Base-by-base conservation (phyloP, 179 eudicot genomes). In the Monotropa hypopitys region DNA sequence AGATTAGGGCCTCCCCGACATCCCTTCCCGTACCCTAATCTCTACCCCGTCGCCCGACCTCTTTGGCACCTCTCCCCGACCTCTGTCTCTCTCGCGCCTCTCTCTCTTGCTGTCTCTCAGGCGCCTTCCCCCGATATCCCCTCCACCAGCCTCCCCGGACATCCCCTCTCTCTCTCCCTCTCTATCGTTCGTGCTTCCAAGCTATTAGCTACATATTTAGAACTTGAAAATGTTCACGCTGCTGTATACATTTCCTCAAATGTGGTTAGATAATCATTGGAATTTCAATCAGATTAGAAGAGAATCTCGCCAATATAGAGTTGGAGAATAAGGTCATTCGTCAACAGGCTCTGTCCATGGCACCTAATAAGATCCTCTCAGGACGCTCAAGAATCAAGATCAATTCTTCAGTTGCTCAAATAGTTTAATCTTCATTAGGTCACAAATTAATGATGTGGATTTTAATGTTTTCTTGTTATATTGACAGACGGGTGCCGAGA, bases 251-350 rank as follows among this genome's bases (percentile, higher is more conserved):
- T 65, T 2, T 38, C 3, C 5, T 30, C 32, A 9, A 38, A 54
- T 50, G 40, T 69, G 40, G 35, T 69, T 56, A 68, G 72, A 32
- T 79, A 5, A 49, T 16, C 7, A 49, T 67, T 68, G 51, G 18
- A 26, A 61, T 76, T 61, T 43, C 30, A 26, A 59, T 75, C 80
- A 50, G 43, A n/a, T 49, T 91, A 77, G 98, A 93, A 81, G 98
- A 93, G 78, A 90, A 92, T 85, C 86, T 89, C 62, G 82, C 80
- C 76, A 91, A 88, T 80, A 68, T 91, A 69, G 97, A 93, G 72
- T 89, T 94, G 38, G 94, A 93, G 85, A 93, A 93, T 81, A 90
- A 93, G 81, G 89, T 89, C 81, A 93, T 91, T 79, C 97, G 93
- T 74, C 98, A 93, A 84, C 94, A 91, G 82, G 91, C 92, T 71